Conservation (phyloP, 345 rosid species). For the Eutrema yunnanense region DNA sequence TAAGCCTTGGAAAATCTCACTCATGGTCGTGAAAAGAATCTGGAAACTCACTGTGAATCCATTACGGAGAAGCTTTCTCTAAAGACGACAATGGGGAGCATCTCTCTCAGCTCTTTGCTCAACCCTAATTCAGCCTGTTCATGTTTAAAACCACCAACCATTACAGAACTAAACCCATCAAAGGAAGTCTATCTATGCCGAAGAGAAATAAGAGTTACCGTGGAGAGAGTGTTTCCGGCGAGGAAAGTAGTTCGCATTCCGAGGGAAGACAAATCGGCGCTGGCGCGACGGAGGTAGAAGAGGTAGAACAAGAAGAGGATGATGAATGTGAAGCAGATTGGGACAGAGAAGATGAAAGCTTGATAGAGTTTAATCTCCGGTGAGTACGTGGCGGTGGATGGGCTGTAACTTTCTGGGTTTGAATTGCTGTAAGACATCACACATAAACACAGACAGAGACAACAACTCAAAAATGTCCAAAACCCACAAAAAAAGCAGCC, state of each 20-base stretch:
- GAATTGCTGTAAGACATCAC: slow-evolving; percentile 42
- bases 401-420: slow-evolving; percentile 15
- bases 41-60: slow-evolving; percentile 64
- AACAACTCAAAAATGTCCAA: not conserved
- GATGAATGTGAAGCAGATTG: slow-evolving; percentile 70
- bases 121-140: slow-evolving; percentile 65
- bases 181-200: not conserved
- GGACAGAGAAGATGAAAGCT: slow-evolving; percentile 73
- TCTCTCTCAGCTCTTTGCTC: slow-evolving; percentile 83
- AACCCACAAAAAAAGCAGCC: not conserved
- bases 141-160: not conserved
- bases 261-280: slow-evolving; percentile 61
- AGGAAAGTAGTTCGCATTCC: slow-evolving; percentile 43
- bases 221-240: slow-evolving; percentile 17
- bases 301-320: slow-evolving; percentile 71
- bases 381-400: slow-evolving; percentile 16
- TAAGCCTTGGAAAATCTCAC: not conserved
- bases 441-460: not conserved
- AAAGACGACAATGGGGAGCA: slow-evolving; percentile 76
- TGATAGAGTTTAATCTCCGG: slow-evolving; percentile 69
- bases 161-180: slow-evolving; percentile 4
- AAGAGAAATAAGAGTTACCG: slow-evolving; percentile 3
- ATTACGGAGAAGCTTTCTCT: slow-evolving; percentile 72
- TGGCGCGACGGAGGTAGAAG: slow-evolving; percentile 69
- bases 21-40: not conserved